Evolutionary conservation across 345 rosid genomes (phyloP), one percentile per base, ranked within the genome.

Genomic region (Eucalyptus tenuipes): DNA sequence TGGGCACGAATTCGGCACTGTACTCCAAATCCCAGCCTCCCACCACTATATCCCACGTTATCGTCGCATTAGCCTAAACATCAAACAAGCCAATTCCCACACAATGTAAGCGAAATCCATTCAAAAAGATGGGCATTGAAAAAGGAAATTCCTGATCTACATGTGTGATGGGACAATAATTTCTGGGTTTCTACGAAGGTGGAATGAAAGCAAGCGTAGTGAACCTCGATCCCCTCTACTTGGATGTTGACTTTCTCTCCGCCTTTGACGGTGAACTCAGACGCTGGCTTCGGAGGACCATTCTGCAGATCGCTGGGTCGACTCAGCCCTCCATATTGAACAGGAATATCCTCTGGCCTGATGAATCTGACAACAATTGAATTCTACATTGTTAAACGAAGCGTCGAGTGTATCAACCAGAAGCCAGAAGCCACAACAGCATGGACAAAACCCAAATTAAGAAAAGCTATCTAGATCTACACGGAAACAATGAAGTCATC

Each of bases 11-110:
- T 92, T 98, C 99, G 45, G 98, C 98, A 14, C 96, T 97, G 93
- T 98, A 98, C 89, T 98, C 99, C 92, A 98, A 89, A 25, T 98
- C 99, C 99, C 99, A 98, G 42, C 99, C 99, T 49, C 99, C 99
- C 18, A 98, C 99, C 47, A 94, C 99, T 52, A 98, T 92, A 88
- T 98, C 99, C 99, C 99, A 98, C 31, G 96, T 92, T 88, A 98
- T 98, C 9, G 96, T 96, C 61, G 97, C 97, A 31, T 98, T 98
- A 29, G 91, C 97, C 99, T 97, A 79, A 27, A 95, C 95, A 29
- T 89, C 96, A 96, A 93, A 75, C 84, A 40, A 15, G 29, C 47
- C 47, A 75, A 75, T 75, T 40, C 29, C 15, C 84, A 2, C 47
- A 82, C 88, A 25, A 79, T 52, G 45, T 37, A 29, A 53, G 20